These are phyloP conservation scores for Cokeromyces recurvatus DNA, from an alignment of 371 early-diverging fungal species.

Conservation along the genomic window DNA sequence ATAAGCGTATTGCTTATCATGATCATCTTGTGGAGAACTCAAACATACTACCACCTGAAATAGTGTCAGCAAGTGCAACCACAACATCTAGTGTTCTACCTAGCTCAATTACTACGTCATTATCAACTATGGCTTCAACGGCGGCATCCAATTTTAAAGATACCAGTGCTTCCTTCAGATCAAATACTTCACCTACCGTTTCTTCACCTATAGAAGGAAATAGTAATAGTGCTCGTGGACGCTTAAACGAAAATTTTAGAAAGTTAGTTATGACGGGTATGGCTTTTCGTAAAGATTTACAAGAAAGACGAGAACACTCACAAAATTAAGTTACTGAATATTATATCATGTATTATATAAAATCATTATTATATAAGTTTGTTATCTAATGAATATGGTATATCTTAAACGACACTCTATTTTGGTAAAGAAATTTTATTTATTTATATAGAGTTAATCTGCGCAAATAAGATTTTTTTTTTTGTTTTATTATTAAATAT, in stretches of 20 bases:
- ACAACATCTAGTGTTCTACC: constrained; percentile 14
- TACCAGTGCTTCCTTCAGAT: constrained; percentile 1
- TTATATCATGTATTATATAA: no score
- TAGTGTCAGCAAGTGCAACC: neutral
- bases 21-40: constrained; percentile 33
- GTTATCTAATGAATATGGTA: no score
- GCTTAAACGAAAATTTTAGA: constrained; percentile 47
- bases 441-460: no score
- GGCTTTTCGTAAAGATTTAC: constrained; percentile 47
- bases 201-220: constrained; percentile 9
- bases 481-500: no score
- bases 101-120: constrained; percentile 33
- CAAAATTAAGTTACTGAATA: no score
- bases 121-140: constrained; percentile 37
- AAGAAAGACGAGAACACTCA: constrained; percentile 34
- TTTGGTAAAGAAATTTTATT: no score
- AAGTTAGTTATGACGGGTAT: constrained; percentile 51
- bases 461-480: no score
- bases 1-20: constrained; percentile 26
- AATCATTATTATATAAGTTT: no score
- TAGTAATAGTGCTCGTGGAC: constrained; percentile 21
- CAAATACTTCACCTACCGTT: constrained; percentile 7
- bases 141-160: constrained; percentile 41
- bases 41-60: constrained; percentile 26
- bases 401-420: no score